Evolutionary conservation across 768 basidiomycete species (phyloP).

Genomic region (Suillus alpinus): DNA sequence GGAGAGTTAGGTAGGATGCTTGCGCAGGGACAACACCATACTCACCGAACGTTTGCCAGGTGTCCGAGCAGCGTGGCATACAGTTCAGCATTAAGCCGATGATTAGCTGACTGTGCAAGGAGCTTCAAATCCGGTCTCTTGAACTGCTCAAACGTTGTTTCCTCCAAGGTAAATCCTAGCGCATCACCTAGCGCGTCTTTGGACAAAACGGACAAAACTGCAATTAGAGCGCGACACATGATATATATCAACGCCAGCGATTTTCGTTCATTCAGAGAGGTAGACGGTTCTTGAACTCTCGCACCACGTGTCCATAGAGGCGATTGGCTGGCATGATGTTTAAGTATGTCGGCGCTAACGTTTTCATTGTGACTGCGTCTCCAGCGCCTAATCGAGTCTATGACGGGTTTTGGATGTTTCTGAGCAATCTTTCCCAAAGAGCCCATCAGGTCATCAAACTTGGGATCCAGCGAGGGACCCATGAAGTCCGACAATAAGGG

Average conservation of each 20-base stretch:
- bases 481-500: conserved; percentile 63
- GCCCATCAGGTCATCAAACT: conserved; percentile 82
- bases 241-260: conserved; percentile 86
- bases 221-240: conserved; percentile 83
- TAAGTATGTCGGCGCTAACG: conserved; percentile 42
- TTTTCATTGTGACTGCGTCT: conserved; percentile 68
- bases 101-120: conserved; percentile 66
- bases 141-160: conserved; percentile 86
- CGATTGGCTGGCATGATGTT: conserved; percentile 42
- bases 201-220: conserved; percentile 66
- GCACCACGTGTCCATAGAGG: conserved; percentile 30
- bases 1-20: neutral
- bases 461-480: conserved; percentile 68
- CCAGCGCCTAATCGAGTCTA: conserved; percentile 88
- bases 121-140: conserved; percentile 67
- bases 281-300: conserved; percentile 42
- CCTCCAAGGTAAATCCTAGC: conserved; percentile 79
- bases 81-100: conserved; percentile 76
- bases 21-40: neutral
- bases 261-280: conserved; percentile 66
- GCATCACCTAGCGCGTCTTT: conserved; percentile 78
- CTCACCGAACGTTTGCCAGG: conserved; percentile 73
- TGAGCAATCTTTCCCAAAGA: conserved; percentile 85
- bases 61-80: conserved; percentile 84
- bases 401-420: conserved; percentile 78